Evolutionary conservation across 352 stramenopile species (phyloP).

Genomic region (Phytophthora sojae): DNA sequence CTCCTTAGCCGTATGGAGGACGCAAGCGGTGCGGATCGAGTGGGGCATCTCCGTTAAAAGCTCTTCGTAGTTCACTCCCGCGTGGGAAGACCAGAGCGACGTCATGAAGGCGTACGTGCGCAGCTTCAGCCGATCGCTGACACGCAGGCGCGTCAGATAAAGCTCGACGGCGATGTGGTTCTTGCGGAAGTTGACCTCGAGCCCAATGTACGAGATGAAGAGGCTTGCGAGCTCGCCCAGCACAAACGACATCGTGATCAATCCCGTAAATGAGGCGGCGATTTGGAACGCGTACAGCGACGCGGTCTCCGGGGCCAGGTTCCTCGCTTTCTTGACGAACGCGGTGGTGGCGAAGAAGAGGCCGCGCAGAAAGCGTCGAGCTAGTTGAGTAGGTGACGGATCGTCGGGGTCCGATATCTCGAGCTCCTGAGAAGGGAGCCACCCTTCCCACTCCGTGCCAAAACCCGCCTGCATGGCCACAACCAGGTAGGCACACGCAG

Average conservation of each 20-base stretch:
- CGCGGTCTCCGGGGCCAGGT: constrained; percentile 36
- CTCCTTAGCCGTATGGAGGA: constrained; percentile 29
- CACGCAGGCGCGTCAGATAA: constrained; percentile 43
- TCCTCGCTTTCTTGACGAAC: constrained; percentile 58
- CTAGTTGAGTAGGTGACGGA: constrained; percentile 40
- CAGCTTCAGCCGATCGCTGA: constrained; percentile 36
- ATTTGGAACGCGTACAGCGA: constrained; percentile 49
- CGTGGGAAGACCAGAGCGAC: constrained; percentile 62
- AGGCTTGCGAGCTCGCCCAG: constrained; percentile 55
- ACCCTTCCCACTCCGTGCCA: constrained; percentile 56
- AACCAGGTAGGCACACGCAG: constrained; percentile 57
- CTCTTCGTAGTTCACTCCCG: constrained; percentile 49
- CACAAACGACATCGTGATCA: constrained; percentile 60
- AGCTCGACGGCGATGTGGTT: constrained; percentile 54
- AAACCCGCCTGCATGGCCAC: constrained; percentile 51
- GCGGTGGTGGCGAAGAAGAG: constrained; percentile 53
- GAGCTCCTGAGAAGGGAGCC: constrained; percentile 47
- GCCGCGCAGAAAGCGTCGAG: constrained; percentile 41
- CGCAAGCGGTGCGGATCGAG: constrained; percentile 20
- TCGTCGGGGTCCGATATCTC: constrained; percentile 33
- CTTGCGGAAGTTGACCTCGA: constrained; percentile 65
- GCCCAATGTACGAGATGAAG: constrained; percentile 58
- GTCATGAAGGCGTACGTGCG: constrained; percentile 51
- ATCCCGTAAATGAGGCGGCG: constrained; percentile 42
- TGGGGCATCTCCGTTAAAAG: background rate